Evolutionary conservation across 2,329 filamentous ascomycete genomes (phyloP), one percentile per base, ranked within the genome.

Genomic region (Exophiala calicioides): DNA sequence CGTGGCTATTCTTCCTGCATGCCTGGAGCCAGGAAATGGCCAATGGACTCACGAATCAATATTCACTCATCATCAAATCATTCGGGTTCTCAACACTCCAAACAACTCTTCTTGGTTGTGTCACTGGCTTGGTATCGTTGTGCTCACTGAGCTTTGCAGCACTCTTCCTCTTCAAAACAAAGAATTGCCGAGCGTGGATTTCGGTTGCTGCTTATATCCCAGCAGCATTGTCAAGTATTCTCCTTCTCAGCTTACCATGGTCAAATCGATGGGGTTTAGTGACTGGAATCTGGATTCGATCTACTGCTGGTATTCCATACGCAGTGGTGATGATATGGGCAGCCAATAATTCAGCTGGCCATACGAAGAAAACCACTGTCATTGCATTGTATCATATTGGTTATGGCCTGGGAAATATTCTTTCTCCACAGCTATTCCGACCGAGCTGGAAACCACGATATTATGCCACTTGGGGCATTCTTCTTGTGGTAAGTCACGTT

Each of bases 361-460:
- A 81, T 52, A 80, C 78, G 1, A 82, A 82, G 59, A 82, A 84
- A 59, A 78, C 82, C 38, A 75, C 81, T 21, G 79, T 79, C 13
- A 81, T 79, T 13, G 79, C 76, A 1, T 72, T 80, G 47, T 69
- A 81, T 2, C 82, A 80, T 65, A 68, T 82, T 5, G 79, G 77
- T 0, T 78, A 78, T 44, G 81, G 78, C 55, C 70, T 76, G 2
- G 80, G 79, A 3, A 82, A 83, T 56, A 80, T 83, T 32, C 73
- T 72, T 3, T 76, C 79, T 0, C 81, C 81, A 0, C 82, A 82
- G 62, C 82, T 84, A 64, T 84, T 81, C 62, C 73, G 74, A 31
- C 62, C 71, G 0, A 58, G 69, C 12, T 77, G 84, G 58, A 63
- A 67, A 60, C 76, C 76, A 4, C 63, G 61, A 2, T 79, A 79